These are phyloP conservation scores for Mytilinidion resinicola DNA, from an alignment of 495 filamentous ascomycete species.

Conservation along the genomic window DNA sequence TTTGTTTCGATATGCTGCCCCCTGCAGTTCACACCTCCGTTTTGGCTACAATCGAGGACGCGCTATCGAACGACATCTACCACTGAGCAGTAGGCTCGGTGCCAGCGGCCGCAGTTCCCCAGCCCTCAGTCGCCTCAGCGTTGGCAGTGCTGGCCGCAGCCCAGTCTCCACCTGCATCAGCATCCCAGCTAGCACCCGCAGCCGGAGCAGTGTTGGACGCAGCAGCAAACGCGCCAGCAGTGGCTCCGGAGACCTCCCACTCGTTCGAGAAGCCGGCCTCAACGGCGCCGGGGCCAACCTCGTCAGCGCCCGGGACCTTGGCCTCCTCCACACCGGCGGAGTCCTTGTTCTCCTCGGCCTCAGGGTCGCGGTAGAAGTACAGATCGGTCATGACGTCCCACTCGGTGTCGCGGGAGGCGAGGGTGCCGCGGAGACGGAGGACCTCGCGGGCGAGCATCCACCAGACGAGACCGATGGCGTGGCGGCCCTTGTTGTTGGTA, in stretches of 20 bases:
- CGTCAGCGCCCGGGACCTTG: slow-evolving; percentile 70
- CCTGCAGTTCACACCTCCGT: background rate
- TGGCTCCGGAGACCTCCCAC: slow-evolving; percentile 64
- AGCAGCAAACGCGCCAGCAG: slow-evolving; percentile 56
- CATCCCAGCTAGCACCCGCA: slow-evolving; percentile 65
- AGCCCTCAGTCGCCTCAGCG: slow-evolving; percentile 55
- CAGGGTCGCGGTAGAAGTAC: slow-evolving; percentile 99
- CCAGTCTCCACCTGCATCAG: slow-evolving; percentile 67
- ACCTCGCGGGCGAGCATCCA: slow-evolving; percentile 99
- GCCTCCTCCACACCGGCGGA: slow-evolving; percentile 39
- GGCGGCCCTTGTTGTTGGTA: slow-evolving; percentile 99
- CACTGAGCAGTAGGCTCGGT: slow-evolving; percentile 40
- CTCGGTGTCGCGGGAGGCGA: slow-evolving; percentile 85
- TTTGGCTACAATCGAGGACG: background rate
- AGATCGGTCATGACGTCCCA: slow-evolving; percentile 99
- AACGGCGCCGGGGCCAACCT: slow-evolving; percentile 71
- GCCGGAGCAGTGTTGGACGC: slow-evolving; percentile 48
- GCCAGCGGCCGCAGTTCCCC: slow-evolving; percentile 54
- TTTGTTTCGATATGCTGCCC: slow-evolving; percentile 8
- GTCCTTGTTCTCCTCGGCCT: slow-evolving; percentile 97
- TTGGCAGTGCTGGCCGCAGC: slow-evolving; percentile 48
- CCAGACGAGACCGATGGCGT: slow-evolving; percentile 97
- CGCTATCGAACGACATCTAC: slow-evolving; percentile 44
- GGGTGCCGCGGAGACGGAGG: slow-evolving; percentile 92
- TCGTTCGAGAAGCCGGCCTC: slow-evolving; percentile 74